Evolutionary conservation across 306 rosid species (phyloP).

Genomic region (Medicago ruthenica): DNA sequence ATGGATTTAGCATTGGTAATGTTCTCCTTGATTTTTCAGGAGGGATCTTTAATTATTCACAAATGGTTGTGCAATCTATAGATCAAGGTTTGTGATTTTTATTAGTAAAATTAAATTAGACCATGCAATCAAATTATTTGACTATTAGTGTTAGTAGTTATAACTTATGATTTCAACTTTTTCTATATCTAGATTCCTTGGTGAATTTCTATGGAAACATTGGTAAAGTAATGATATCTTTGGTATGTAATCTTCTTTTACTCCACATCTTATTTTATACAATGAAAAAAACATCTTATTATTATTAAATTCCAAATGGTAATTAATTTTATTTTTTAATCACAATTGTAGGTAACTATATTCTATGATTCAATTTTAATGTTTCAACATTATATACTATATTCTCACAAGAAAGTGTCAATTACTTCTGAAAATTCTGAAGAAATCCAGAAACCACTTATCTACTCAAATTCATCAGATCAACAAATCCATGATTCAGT

Average conservation of each 20-base stretch:
- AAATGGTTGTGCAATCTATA: constrained; percentile 80
- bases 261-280: background rate
- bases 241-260: constrained; percentile 55
- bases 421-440: constrained; percentile 22
- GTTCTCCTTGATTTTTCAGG: constrained; percentile 78
- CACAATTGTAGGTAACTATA: constrained; percentile 68
- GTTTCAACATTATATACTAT: constrained; percentile 70
- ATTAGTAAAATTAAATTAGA: constrained; percentile 14
- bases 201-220: constrained; percentile 82
- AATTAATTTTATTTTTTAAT: background rate
- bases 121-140: constrained; percentile 17
- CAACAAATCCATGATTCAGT: constrained; percentile 36
- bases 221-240: constrained; percentile 77
- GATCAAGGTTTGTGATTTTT: constrained; percentile 73
- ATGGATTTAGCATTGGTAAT: constrained; percentile 80
- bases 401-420: constrained; percentile 48
- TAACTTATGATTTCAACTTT: constrained; percentile 14
- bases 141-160: background rate
- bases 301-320: background rate
- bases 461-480: constrained; percentile 20
- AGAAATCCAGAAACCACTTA: constrained; percentile 54
- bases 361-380: constrained; percentile 74
- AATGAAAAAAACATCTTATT: background rate
- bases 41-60: constrained; percentile 67
- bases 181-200: constrained; percentile 66